Conservation (phyloP, 139 green algal genomes). For the Chlamydomonas sp. region DNA sequence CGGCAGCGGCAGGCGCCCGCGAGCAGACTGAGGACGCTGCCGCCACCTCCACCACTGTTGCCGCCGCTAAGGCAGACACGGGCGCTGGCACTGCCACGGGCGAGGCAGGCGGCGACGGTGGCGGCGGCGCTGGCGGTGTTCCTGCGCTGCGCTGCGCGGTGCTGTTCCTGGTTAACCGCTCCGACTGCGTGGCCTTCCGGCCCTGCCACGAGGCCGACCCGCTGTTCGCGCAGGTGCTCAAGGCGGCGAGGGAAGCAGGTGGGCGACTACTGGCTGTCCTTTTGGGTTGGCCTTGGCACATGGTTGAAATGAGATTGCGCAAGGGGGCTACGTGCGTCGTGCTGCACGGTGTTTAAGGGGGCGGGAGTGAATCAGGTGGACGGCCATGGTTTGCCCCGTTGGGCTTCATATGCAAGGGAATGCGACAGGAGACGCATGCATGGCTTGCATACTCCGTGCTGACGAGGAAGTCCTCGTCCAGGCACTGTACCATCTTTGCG, state of each 20-base stretch:
- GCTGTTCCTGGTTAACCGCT: constrained; percentile 52
- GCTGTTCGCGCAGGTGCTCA: constrained; percentile 46
- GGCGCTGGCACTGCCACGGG: not conserved
- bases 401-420: no score
- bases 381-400: no score
- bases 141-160: constrained; percentile 33
- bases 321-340: no score
- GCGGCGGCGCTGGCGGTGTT: not conserved
- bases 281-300: no score
- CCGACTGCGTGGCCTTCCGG: constrained; percentile 48
- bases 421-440: no score
- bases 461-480: no score
- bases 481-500: no score
- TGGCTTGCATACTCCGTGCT: no score
- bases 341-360: no score
- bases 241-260: constrained; percentile 21
- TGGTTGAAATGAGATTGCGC: no score
- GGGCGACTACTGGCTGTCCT: constrained; percentile 20
- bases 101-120: not conserved
- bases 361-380: no score
- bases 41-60: not conserved
- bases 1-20: no score
- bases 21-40: not conserved
- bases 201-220: constrained; percentile 51
- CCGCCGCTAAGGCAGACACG: not conserved